Conservation (phyloP, 768 basidiomycete genomes). For the Hericium coralloides region DNA sequence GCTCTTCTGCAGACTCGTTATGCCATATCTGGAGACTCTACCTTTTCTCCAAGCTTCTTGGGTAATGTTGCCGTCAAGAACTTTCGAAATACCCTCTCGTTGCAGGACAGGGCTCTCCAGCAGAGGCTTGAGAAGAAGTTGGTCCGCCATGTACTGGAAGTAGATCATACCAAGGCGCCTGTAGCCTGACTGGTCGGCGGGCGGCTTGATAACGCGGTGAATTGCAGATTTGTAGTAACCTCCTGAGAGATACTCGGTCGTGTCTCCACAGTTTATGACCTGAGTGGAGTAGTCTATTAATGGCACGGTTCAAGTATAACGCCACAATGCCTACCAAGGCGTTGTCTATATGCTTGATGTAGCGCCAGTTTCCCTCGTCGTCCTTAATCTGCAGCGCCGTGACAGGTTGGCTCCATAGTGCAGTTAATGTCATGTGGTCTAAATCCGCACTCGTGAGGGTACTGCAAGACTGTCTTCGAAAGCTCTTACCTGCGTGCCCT, state of each 20-base stretch:
- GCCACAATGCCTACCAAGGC: slow-evolving; percentile 20
- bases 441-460: not conserved
- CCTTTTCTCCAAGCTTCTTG: slow-evolving; percentile 24
- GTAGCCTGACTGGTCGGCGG: slow-evolving; percentile 24
- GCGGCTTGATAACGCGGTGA: slow-evolving; percentile 30
- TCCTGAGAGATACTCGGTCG: slow-evolving; percentile 26
- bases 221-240: slow-evolving; percentile 29
- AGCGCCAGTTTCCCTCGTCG: slow-evolving; percentile 28
- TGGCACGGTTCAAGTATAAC: not conserved
- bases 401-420: slow-evolving; percentile 31
- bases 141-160: slow-evolving; percentile 26
- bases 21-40: slow-evolving; percentile 23
- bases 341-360: slow-evolving; percentile 27
- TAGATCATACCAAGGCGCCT: slow-evolving; percentile 27
- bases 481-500: slow-evolving; percentile 27
- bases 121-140: slow-evolving; percentile 21
- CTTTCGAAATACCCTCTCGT: slow-evolving; percentile 21
- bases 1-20: slow-evolving; percentile 21
- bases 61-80: slow-evolving; percentile 17
- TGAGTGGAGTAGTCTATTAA: slow-evolving; percentile 14
- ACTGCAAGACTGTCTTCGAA: not conserved
- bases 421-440: slow-evolving; percentile 27
- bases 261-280: slow-evolving; percentile 31
- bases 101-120: slow-evolving; percentile 24
- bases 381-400: slow-evolving; percentile 27